These are phyloP conservation scores for Hyphodiscus hymeniophilus DNA, from an alignment of 495 filamentous ascomycete species.

Conservation along the genomic window DNA sequence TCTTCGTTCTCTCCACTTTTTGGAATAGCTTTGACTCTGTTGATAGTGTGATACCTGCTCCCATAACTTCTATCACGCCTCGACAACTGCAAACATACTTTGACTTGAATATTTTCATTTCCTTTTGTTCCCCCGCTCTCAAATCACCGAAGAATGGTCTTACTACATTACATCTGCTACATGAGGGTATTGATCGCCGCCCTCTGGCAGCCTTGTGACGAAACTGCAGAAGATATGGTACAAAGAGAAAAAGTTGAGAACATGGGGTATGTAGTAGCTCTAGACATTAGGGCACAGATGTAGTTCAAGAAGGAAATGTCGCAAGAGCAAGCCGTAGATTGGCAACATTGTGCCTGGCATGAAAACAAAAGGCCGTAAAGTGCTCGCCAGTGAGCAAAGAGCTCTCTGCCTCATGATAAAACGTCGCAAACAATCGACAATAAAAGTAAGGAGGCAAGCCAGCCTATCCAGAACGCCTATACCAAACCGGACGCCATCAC, in stretches of 20 bases:
- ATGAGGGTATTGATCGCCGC: slow-evolving; percentile 1
- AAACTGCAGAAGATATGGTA: slow-evolving; percentile 19
- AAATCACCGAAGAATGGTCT: slow-evolving; percentile 1
- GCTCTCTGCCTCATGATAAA: slow-evolving; percentile 7
- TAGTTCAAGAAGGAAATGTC: slow-evolving; percentile 9
- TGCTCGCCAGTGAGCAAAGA: slow-evolving; percentile 7
- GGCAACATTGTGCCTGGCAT: slow-evolving; percentile 6
- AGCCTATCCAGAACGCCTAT: slow-evolving; percentile 24
- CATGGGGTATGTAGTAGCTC: slow-evolving; percentile 16
- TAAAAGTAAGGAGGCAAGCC: slow-evolving; percentile 9
- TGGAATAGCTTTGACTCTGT: too few relatives aligned
- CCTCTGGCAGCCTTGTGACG: slow-evolving; percentile 17
- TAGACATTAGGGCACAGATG: slow-evolving; percentile 23
- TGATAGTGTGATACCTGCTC: not conserved
- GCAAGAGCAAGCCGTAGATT: slow-evolving; percentile 12
- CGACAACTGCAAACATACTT: too few relatives aligned
- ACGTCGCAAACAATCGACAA: slow-evolving; percentile 20
- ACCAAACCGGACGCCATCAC: slow-evolving; percentile 9
- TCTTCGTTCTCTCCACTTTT: not conserved
- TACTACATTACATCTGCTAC: slow-evolving; percentile 14
- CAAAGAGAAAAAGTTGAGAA: slow-evolving; percentile 20
- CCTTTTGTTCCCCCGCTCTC: slow-evolving; percentile 1
- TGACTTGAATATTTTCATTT: not conserved
- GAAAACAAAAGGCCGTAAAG: slow-evolving; percentile 18
- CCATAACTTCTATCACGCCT: not conserved